Conservation (phyloP, 1,139 yeast genomes). For the Hansenula lynferdii region DNA sequence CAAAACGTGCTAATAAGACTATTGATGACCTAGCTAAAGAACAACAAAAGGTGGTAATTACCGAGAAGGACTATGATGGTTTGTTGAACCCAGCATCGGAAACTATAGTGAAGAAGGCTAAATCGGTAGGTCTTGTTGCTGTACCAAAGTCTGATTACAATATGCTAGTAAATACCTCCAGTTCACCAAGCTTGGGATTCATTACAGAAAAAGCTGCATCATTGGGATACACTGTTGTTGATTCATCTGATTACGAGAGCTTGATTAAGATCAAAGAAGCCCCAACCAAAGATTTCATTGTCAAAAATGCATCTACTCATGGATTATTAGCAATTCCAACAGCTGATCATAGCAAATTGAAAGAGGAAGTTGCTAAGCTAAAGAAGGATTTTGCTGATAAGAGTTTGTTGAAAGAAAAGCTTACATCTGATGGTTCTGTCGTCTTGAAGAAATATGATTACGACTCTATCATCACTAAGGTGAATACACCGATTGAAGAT, state of each 20-base stretch:
- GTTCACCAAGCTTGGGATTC: slow-evolving; percentile 22
- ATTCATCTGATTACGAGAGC: slow-evolving; percentile 16
- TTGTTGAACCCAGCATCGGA: slow-evolving; percentile 16
- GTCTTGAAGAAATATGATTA: slow-evolving; percentile 34
- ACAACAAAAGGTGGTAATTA: slow-evolving; percentile 13
- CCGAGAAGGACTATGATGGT: slow-evolving; percentile 9
- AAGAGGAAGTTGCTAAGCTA: slow-evolving; percentile 21
- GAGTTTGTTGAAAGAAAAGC: slow-evolving; percentile 20
- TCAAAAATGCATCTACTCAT: slow-evolving; percentile 14
- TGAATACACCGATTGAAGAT: slow-evolving; percentile 15
- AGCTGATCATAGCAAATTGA: slow-evolving; percentile 23
- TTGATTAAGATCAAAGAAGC: slow-evolving; percentile 18
- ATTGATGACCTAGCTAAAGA: slow-evolving; percentile 8
- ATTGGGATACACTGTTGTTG: slow-evolving; percentile 24
- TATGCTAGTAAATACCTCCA: slow-evolving; percentile 14
- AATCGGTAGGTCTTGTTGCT: slow-evolving; percentile 27
- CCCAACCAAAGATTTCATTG: slow-evolving; percentile 18
- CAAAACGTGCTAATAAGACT: not conserved
- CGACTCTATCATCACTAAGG: slow-evolving; percentile 18
- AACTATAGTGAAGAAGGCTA: slow-evolving; percentile 35
- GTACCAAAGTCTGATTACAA: slow-evolving; percentile 27
- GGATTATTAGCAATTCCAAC: slow-evolving; percentile 29
- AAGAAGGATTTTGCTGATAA: slow-evolving; percentile 18
- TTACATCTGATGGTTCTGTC: slow-evolving; percentile 24
- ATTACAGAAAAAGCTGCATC: slow-evolving; percentile 24